phyloP scores from a whole-genome alignment of 768 basidiomycete genomes.

The Rhodosporidiobolus odoratus region DNA sequence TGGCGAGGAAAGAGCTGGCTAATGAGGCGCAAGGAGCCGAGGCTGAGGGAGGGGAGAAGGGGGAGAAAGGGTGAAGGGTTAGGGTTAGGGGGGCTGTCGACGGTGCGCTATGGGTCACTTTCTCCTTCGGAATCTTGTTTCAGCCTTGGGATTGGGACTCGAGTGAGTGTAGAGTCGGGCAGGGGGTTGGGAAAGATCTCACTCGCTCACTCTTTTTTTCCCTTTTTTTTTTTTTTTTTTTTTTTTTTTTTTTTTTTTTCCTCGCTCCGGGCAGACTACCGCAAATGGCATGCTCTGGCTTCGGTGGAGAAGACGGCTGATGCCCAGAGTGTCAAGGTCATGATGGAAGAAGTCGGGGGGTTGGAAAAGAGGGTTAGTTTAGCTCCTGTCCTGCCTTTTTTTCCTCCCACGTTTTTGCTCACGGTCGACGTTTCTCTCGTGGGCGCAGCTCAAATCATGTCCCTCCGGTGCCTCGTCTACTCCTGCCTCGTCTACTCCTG shows the following conservation, averaged over 20 bases:
- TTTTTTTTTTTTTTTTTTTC: neutral
- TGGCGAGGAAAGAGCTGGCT: conserved; percentile 60
- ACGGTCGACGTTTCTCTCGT: too few species aligned
- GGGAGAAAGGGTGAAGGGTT: neutral
- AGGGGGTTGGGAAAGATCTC: too few species aligned
- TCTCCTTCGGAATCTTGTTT: neutral
- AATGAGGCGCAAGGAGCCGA: neutral
- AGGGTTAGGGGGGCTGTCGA: conserved; percentile 58
- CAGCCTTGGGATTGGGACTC: too few species aligned
- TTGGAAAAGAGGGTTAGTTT: conserved; percentile 1
- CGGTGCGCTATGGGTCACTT: conserved; percentile 47
- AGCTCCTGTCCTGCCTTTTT: neutral
- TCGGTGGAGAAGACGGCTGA: conserved; percentile 1
- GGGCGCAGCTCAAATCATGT: neutral
- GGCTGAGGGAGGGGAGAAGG: neutral
- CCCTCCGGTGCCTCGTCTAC: neutral
- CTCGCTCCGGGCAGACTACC: neutral
- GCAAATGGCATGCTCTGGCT: conserved; percentile 3
- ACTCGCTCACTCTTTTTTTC: too few species aligned
- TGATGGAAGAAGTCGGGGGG: neutral
- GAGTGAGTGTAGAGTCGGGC: too few species aligned
- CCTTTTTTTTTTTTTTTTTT: neutral
- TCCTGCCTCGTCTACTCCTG: neutral
- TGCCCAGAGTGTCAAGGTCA: neutral
- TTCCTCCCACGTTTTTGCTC: neutral